Evolutionary conservation across 2,329 filamentous ascomycete genomes (phyloP).

Genomic region (Aspergillus glaucus): DNA sequence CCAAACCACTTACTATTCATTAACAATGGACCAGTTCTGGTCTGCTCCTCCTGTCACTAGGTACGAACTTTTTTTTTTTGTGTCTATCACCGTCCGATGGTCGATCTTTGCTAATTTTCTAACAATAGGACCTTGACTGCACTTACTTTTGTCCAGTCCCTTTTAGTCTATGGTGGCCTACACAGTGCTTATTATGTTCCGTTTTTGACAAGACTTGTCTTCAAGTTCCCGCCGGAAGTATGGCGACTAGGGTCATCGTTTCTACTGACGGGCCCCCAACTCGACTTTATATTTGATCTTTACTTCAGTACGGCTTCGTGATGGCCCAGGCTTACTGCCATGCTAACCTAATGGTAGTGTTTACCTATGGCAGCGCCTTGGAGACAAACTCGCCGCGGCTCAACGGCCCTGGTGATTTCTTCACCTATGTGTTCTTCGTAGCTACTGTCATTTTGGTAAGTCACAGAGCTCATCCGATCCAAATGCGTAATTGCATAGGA

Average conservation of each 20-base stretch:
- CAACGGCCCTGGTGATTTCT: conserved; percentile 66
- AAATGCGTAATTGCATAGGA: conserved; percentile 5
- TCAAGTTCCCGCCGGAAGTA: conserved; percentile 54
- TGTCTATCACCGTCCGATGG: neutral
- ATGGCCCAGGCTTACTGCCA: conserved; percentile 11
- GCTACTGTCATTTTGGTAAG: conserved; percentile 71
- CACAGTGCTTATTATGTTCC: conserved; percentile 48
- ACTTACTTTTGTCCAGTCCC: conserved; percentile 57
- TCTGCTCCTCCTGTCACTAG: conserved; percentile 60
- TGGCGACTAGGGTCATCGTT: conserved; percentile 57
- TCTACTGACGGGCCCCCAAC: conserved; percentile 49
- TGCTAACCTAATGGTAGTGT: conserved; percentile 49
- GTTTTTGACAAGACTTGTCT: conserved; percentile 47
- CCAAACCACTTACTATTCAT: conserved; percentile 3
- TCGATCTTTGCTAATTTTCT: conserved; percentile 39
- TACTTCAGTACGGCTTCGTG: conserved; percentile 55
- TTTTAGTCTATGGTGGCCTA: conserved; percentile 54
- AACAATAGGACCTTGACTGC: conserved; percentile 60
- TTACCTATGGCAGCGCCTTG: conserved; percentile 67
- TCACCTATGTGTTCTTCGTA: conserved; percentile 74
- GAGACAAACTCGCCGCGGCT: conserved; percentile 69
- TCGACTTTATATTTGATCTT: conserved; percentile 63
- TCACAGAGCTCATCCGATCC: conserved; percentile 18
- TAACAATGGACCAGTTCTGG: conserved; percentile 57
- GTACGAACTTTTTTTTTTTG: conserved; percentile 38